Evolutionary conservation across 257 asterid genomes (phyloP), one percentile per base, ranked within the genome.

Genomic region (Capsicum baccatum): DNA sequence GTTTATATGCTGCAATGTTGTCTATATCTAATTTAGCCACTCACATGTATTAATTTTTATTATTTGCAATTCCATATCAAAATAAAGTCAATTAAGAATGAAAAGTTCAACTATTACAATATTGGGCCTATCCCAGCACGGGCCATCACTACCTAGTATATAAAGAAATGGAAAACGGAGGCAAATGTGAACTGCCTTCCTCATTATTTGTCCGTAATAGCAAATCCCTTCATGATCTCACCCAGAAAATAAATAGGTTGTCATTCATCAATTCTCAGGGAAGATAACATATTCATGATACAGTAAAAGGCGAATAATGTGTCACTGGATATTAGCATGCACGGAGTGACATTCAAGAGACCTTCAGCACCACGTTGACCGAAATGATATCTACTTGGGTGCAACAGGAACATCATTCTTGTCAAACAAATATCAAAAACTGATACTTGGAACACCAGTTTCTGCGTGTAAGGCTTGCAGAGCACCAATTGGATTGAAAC

Each of bases 361-460:
- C 50, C 50, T 21, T 78, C 48, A 54, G 62, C 82, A 78, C 26
- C 82, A 50, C 52, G 62, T 78, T 54, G 50, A 33, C 64, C 82
- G 54, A 14, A 78, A 54, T 5, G 33, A 78, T 78, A 78, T 78
- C 50, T 14, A 78, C 14, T 78, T 54, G 19, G 64, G 50, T 54
- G 60, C 33, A 55, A 54, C 50, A 78, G 64, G 81, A 78, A 55
- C 21, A 78, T 54, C 82, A 78, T 54, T 54, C 64, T 78, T 33
- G 50, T 33, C 64, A 54, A 78, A 50, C 66, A 78, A 26, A 2
- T 26, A 52, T 76, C 63, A 76, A 76, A 26, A 54, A 52, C 81
- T 52, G 42, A 76, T 76, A 76, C 64, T 76, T 54, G 63, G 48
- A 76, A 52, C 44, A 26, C 48, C 81, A 54, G 50, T 26, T 74